Evolutionary conservation across 768 basidiomycete genomes (phyloP).

Genomic region (Cystofilobasidium ferigula): DNA sequence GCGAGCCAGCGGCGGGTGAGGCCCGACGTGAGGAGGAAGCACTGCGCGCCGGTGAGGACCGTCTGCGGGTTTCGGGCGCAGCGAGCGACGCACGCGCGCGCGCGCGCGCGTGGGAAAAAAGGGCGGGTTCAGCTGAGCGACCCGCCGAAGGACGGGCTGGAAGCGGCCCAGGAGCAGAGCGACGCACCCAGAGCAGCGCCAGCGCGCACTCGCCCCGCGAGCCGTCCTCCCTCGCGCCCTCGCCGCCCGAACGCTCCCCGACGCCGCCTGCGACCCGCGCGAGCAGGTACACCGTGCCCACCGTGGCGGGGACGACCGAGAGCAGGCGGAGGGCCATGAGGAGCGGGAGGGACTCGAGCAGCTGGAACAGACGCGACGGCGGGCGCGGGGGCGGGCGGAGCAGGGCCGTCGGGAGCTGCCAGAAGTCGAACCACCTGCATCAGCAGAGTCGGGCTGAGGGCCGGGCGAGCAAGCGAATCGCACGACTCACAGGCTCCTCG

Average conservation of each 20-base stretch:
- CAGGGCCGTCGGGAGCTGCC: constrained; percentile 19
- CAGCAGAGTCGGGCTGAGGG: background rate
- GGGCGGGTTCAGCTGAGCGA: no score
- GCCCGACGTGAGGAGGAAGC: constrained; percentile 74
- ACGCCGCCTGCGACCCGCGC: background rate
- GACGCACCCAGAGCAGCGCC: constrained; percentile 24
- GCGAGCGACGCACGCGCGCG: no score
- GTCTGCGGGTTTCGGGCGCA: no score
- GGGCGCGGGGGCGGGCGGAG: constrained; percentile 5
- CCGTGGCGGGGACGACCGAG: constrained; percentile 13
- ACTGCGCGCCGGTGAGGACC: constrained; percentile 77
- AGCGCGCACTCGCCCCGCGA: constrained; percentile 9
- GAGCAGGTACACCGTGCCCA: constrained; percentile 17
- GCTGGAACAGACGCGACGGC: background rate
- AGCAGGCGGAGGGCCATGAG: constrained; percentile 10
- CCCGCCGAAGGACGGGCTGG: background rate
- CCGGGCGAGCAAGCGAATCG: background rate
- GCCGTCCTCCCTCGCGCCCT: background rate
- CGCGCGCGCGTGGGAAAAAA: background rate
- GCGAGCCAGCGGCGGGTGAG: constrained; percentile 79
- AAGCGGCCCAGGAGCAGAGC: background rate
- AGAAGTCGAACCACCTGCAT: no score
- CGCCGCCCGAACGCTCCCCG: background rate
- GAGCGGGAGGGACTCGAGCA: constrained; percentile 7
- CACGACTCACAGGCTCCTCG: constrained; percentile 19